Evolutionary conservation across 306 rosid genomes (phyloP), one percentile per base, ranked within the genome.

Genomic region (Prunus dulcis): DNA sequence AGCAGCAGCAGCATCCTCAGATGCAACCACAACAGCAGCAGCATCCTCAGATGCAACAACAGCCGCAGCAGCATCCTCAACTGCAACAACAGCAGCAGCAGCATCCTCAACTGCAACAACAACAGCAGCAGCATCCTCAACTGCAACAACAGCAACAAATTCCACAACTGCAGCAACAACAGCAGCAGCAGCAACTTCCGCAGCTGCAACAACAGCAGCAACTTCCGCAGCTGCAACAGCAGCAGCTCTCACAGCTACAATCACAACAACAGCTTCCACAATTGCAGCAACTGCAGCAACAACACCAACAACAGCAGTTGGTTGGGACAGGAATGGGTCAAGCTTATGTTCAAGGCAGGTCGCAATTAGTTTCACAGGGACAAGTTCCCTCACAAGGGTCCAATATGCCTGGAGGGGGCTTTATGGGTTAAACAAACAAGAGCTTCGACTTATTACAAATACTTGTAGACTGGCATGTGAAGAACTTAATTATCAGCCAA

Each of bases 321-420:
- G 96, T 87, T 64, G 89, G 93, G 9, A 56, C 87, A 1, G 97
- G 97, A 68, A 90, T 95, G 80, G 77, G 92, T 78, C 97, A 92
- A 72, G 74, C 83, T 17, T 90, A 95, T 58, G 92, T 84, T 78
- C 99, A 92, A 88, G 97, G 97, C 20, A 77, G 97, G 73, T 80
- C 97, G 3, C 98, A 95, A 22, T 28, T 92, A 85, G 93, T 92
- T 76, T 74, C 97, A 14, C 97, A 89, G 69, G 97, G 93, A 71
- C 97, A 90, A 58, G 93, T 87, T 56, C 69, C 93, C 70, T 90
- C 96, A 3, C 97, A 94, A 69, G 98, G 88, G 63, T 79, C 89
- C 10, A 89, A 84, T 85, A 85, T 95, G 61, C 80, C 95, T 71
- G 97, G 92, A 72, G 97, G 91, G 17, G 88, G 90, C 74, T 95